Conservation (phyloP, 1,284 basidiomycete genomes). For the Melampsora americana region DNA sequence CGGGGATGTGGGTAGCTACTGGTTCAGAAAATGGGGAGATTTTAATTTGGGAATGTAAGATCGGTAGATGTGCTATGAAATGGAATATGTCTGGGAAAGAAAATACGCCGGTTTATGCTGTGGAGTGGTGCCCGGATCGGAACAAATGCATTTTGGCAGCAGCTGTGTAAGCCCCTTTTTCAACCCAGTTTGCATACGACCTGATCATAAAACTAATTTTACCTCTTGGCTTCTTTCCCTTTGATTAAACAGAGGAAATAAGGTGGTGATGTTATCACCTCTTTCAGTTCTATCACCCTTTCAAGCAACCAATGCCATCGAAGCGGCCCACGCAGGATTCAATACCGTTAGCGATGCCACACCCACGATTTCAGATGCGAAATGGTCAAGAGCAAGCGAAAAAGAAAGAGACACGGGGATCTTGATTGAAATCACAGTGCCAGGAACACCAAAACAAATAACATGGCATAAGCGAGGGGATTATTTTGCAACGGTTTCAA, state of each 20-base stretch:
- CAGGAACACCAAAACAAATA: constrained; percentile 77
- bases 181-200: background rate
- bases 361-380: constrained; percentile 56
- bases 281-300: constrained; percentile 58
- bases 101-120: constrained; percentile 64
- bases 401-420: constrained; percentile 58
- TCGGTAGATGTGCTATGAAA: constrained; percentile 81
- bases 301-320: constrained; percentile 46
- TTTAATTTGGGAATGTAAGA: constrained; percentile 86
- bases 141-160: constrained; percentile 79
- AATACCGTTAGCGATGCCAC: constrained; percentile 53
- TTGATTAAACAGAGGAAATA: constrained; percentile 4
- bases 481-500: constrained; percentile 81
- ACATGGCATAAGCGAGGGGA: constrained; percentile 93
- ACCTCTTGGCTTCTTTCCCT: background rate
- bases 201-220: background rate
- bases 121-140: constrained; percentile 89
- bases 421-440: constrained; percentile 59
- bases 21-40: constrained; percentile 87
- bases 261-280: constrained; percentile 11
- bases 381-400: constrained; percentile 59
- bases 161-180: constrained; percentile 64
- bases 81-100: constrained; percentile 75
- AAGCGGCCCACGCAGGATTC: constrained; percentile 51
- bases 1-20: constrained; percentile 84